Conservation (phyloP, 164 flowering plant genomes). For the Sedum album region DNA sequence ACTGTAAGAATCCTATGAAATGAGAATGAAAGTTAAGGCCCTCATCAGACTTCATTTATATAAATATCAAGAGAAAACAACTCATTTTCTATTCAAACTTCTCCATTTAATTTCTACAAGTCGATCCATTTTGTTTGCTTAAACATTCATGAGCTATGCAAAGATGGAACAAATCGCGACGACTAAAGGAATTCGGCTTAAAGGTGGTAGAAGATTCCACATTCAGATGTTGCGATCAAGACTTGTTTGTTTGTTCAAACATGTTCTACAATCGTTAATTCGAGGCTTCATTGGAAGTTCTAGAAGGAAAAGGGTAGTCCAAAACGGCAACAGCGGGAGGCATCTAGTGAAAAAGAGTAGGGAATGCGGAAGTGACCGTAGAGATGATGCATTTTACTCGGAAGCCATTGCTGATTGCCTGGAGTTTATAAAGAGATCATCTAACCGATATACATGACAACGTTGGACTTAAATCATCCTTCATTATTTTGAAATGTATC, state of each 20-base stretch:
- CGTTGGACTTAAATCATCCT: no score
- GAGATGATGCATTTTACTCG: constrained; percentile 32
- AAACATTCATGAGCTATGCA: not conserved
- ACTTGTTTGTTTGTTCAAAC: not conserved
- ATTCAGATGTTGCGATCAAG: not conserved
- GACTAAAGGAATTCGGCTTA: not conserved
- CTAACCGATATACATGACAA: no score
- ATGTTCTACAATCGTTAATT: not conserved
- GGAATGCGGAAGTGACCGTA: not conserved
- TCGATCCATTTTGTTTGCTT: not conserved
- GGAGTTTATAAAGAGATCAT: constrained; percentile 60
- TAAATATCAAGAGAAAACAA: not conserved
- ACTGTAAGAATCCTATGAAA: not conserved
- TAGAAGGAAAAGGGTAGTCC: not conserved
- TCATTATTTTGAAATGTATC: no score
- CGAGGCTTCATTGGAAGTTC: not conserved
- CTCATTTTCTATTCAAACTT: not conserved
- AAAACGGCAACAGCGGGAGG: not conserved
- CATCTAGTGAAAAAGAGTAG: not conserved
- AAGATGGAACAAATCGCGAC: not conserved
- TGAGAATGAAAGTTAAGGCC: not conserved
- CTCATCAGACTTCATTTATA: not conserved
- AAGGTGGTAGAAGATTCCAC: not conserved
- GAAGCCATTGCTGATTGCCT: constrained; percentile 80
- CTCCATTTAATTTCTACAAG: not conserved